Evolutionary conservation across 345 rosid species (phyloP), one percentile per base, ranked within the genome.

Genomic region (Populus pruinosa): DNA sequence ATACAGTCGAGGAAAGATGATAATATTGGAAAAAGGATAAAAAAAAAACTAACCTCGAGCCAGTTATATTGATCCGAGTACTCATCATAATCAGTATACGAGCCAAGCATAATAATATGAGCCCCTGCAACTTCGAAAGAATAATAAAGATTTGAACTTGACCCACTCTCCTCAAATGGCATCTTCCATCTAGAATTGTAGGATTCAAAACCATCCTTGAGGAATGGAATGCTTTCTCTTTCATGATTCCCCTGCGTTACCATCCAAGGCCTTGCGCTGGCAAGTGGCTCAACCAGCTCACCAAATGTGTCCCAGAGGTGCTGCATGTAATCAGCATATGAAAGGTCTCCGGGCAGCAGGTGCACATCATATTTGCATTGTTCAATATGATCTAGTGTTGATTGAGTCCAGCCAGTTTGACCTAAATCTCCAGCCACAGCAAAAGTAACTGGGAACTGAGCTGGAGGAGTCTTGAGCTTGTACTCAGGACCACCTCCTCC

Each of bases 221-320:
- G 4, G 27, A 92, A 56, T 0, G 91, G 97, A 78, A 96, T 90
- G 80, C 16, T 79, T 87, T 96, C 99, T 77, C 78, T 79, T 70
- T 96, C 98, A 71, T 96, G 99, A 88, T 96, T 96, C 69, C 97
- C 99, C 82, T 94, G 79, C 1, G 99, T 96, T 43, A 92, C 99
- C 99, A 96, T 96, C 99, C 99, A 96, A 0, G 99, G 97, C 82
- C 90, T 90, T 27, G 94, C 86, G 78, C 98, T 96, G 21, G 97
- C 98, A 67, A 96, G 91, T 44, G 97, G 98, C 89, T 96, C 87
- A 70, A 96, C 97, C 56, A 94, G 83, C 78, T 91, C 89, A 11
- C 98, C 98, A 74, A 96, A 96, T 12, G 97, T 84, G 76, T 96
- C 99, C 99, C 99, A 96, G 73, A 70, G 83, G 49, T 81, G 92